Base-by-base conservation (phyloP, 1,284 basidiomycete genomes). In the Sanghuangporus baumii region DNA sequence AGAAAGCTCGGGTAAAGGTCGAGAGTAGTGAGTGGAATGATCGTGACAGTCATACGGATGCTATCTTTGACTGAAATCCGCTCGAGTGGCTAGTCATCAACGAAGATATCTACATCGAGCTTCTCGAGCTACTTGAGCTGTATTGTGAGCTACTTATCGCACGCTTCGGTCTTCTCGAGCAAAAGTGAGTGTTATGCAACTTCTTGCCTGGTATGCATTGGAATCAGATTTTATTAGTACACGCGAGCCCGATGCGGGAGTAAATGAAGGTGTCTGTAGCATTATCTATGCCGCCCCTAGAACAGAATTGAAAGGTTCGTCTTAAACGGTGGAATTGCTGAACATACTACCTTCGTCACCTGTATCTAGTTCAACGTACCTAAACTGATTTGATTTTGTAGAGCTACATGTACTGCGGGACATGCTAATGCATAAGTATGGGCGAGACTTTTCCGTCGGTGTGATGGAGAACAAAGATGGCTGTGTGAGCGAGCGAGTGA, bases 81-180 rank as follows among this genome's bases (percentile, higher is more conserved):
- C n/a, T 57, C 57, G 26, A 38, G 50, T 26, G 41, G n/a, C 38
- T 71, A 85, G 87, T 94, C 64, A 93, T 96, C 71, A 85, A 90
- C 69, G 93, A 95, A 70, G 94, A 96, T 71, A 83, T 94, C 48
- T 82, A 90, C 71, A 77, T 92, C 46, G 94, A 97, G 72, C 80
- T 97, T 23, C 76, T 98, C 48, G 96, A 99, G 72, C 78, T 98
- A 5, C 79, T 99, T 43, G 96, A 98, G 78, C 83, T 98, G 8
- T 98, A 98, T 73, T 89, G 88, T 66, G 96, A 99, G 72, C 85
- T 95, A 18, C 76, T 98, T n/a, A 81, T 96, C 26, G 93, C 96
- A 5, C 84, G 96, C 37, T 98, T 98, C 71, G 92, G 93, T 7
- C 76, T 98, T 18, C 81, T 98, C 59, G 96, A 99, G 71, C 85